Conservation (phyloP, 2,329 filamentous ascomycete species). For the Monilinia aucupariae region DNA sequence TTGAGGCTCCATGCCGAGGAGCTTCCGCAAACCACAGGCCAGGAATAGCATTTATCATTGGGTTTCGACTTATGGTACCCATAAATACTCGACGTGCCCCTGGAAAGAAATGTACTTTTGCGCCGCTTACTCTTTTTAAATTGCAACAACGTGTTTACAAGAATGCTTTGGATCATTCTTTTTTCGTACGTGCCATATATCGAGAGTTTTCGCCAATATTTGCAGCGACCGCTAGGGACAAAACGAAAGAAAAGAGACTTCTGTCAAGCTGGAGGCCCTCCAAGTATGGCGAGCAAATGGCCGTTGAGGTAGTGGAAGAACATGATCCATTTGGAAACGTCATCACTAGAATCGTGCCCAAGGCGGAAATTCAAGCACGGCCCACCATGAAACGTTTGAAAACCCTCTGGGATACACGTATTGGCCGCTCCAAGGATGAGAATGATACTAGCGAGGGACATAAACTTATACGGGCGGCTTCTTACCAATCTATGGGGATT, state of each 20-base stretch:
- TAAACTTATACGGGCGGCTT: background rate
- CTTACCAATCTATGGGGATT: constrained; percentile 11
- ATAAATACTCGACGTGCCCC: constrained; percentile 51
- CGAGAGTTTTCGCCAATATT: constrained; percentile 53
- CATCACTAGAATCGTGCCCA: constrained; percentile 5
- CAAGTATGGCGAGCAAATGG: background rate
- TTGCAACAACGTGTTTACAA: constrained; percentile 58
- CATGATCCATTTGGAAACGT: constrained; percentile 12
- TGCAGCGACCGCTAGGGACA: constrained; percentile 7
- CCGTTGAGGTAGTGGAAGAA: constrained; percentile 9
- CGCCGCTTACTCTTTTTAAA: constrained; percentile 60
- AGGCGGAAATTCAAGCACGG: background rate
- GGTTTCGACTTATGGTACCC: constrained; percentile 57
- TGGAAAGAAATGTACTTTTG: constrained; percentile 51
- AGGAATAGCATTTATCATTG: constrained; percentile 41
- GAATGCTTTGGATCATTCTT: constrained; percentile 49
- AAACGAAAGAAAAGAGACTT: background rate
- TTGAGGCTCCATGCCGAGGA: constrained; percentile 40
- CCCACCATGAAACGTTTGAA: constrained; percentile 8
- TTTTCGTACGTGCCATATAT: constrained; percentile 55
- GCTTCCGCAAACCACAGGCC: constrained; percentile 27
- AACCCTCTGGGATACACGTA: constrained; percentile 3
- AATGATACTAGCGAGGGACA: background rate
- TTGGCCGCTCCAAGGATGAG: background rate
- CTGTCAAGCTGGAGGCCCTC: constrained; percentile 2